Evolutionary conservation across 345 rosid genomes (phyloP).

Genomic region (Salix dunnii): DNA sequence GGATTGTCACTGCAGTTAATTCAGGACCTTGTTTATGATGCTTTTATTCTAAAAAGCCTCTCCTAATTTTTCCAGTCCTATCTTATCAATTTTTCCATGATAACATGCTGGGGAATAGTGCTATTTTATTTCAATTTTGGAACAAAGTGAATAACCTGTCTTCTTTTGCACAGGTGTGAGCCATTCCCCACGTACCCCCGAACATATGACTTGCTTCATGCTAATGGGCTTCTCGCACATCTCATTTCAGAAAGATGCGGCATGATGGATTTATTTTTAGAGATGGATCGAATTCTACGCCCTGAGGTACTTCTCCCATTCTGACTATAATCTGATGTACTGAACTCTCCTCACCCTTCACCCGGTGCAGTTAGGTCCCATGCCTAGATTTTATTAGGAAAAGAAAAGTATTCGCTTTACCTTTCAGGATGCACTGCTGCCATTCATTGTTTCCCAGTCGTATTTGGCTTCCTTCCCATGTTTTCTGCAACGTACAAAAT

Average conservation of each 20-base stretch:
- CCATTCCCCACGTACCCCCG: constrained; percentile 97
- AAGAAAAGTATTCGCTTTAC: too few relatives aligned
- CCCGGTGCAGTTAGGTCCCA: too few relatives aligned
- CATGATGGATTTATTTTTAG: constrained; percentile 72
- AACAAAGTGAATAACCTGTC: constrained; percentile 11
- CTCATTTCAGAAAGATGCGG: constrained; percentile 59
- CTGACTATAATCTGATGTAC: not conserved
- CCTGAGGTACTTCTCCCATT: constrained; percentile 63
- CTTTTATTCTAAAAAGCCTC: not conserved
- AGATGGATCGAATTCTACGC: constrained; percentile 92
- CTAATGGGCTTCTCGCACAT: constrained; percentile 76
- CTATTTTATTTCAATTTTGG: constrained; percentile 7
- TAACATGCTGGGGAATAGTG: not conserved
- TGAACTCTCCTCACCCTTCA: not conserved
- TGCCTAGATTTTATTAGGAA: not conserved
- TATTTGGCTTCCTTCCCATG: not conserved
- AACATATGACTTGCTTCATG: constrained; percentile 95
- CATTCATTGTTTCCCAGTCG: not conserved
- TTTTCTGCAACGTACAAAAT: not conserved
- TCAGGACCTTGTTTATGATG: not conserved
- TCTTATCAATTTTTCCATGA: not conserved
- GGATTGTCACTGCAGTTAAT: not conserved
- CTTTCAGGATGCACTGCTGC: not conserved
- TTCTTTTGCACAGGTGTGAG: constrained; percentile 67
- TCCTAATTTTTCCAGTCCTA: not conserved